These are phyloP conservation scores for Fusarium graminum DNA, from an alignment of 2,329 filamentous ascomycete species.

Conservation along the genomic window DNA sequence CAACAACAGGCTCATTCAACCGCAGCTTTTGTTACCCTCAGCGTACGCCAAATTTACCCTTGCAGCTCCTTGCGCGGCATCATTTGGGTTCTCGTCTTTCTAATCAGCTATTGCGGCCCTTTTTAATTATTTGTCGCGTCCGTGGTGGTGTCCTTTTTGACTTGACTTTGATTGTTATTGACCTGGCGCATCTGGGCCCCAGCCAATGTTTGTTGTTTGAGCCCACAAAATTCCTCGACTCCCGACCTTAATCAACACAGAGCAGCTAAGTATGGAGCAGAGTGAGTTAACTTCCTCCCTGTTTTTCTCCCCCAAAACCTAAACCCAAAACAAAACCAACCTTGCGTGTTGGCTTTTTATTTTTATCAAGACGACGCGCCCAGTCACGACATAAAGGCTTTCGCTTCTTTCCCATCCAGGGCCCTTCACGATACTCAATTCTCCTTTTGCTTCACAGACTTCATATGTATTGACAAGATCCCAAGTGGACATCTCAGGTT, in stretches of 20 bases:
- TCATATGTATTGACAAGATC: slow-evolving; percentile 39
- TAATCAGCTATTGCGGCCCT: slow-evolving; percentile 13
- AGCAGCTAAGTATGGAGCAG: slow-evolving; percentile 53
- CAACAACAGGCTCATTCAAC: slow-evolving; percentile 54
- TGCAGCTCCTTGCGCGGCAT: slow-evolving; percentile 31
- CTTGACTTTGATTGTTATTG: slow-evolving; percentile 45
- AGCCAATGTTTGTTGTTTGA: slow-evolving; percentile 59
- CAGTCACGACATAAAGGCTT: slow-evolving; percentile 14
- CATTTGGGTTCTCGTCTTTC: slow-evolving; percentile 24
- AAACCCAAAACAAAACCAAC: slow-evolving; percentile 18
- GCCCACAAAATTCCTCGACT: slow-evolving; percentile 49
- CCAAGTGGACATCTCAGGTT: slow-evolving; percentile 46
- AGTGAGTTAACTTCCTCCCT: slow-evolving; percentile 51
- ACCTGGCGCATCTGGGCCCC: slow-evolving; percentile 49
- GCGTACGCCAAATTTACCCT: slow-evolving; percentile 47
- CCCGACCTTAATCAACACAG: slow-evolving; percentile 49
- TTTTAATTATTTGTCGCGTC: slow-evolving; percentile 37
- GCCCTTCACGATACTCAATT: background rate
- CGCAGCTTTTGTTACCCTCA: slow-evolving; percentile 47
- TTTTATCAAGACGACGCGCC: slow-evolving; percentile 1
- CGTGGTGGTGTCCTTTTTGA: slow-evolving; percentile 21
- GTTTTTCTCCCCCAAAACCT: slow-evolving; percentile 30
- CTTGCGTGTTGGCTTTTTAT: background rate
- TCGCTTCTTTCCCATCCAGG: slow-evolving; percentile 1
- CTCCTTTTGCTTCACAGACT: slow-evolving; percentile 23